Percentiles rank a stretch among this genome's conserved stretches.
These are phyloP conservation scores for baker's yeast (Saccharomyces cerevisiae) DNA, from an alignment of 805 yeast genomes.

Conservation along the genomic window DNA sequence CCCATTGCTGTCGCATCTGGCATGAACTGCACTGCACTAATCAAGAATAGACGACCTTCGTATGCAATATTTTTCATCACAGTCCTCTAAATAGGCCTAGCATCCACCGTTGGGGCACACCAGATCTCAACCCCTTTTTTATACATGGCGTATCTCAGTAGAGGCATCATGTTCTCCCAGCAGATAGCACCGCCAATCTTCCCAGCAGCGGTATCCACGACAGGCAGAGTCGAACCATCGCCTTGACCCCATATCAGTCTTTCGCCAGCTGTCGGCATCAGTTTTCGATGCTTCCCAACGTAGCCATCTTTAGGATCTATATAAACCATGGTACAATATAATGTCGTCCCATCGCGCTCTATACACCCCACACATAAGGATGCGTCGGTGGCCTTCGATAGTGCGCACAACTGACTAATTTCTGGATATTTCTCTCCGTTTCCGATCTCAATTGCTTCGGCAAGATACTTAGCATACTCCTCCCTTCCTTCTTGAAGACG, in stretches of 20 bases:
- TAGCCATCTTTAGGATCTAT: constrained; percentile 34
- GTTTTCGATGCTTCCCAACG: constrained; percentile 37
- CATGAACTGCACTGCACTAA: constrained; percentile 36
- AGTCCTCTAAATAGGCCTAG: constrained; percentile 37
- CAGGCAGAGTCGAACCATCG: constrained; percentile 38
- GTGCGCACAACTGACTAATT: constrained; percentile 27
- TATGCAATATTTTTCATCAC: constrained; percentile 36
- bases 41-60: constrained; percentile 36
- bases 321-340: constrained; percentile 36
- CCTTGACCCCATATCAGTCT: constrained; percentile 41
- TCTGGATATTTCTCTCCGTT: constrained; percentile 27
- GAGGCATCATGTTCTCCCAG: constrained; percentile 41
- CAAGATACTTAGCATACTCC: constrained; percentile 32
- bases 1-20: constrained; percentile 26
- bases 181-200: constrained; percentile 40
- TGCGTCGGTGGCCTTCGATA: constrained; percentile 31
- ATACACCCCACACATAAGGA: constrained; percentile 35
- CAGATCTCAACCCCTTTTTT: constrained; percentile 37
- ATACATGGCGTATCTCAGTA: constrained; percentile 35
- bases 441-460: constrained; percentile 32
- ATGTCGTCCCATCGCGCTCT: constrained; percentile 33
- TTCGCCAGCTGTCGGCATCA: constrained; percentile 40
- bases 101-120: constrained; percentile 41
- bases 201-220: constrained; percentile 31
- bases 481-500: constrained; percentile 36